Evolutionary conservation across 148 eudicot genomes (phyloP).

Genomic region (Rhododendron williamsianum): DNA sequence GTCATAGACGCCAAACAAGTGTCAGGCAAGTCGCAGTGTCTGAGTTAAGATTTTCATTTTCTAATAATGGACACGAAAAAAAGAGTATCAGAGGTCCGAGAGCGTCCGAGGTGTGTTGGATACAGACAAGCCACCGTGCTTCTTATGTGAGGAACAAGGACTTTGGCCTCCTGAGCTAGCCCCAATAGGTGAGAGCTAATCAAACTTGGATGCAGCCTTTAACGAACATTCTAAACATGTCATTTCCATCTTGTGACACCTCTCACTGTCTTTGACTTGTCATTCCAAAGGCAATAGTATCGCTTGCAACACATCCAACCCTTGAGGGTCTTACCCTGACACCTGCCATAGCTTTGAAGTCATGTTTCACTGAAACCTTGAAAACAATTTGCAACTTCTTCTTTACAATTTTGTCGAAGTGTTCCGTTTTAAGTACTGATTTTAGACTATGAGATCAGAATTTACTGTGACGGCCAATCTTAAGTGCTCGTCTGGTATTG

Average conservation of each 20-base stretch:
- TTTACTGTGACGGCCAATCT: background rate
- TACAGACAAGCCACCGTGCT: no score
- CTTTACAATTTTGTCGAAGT: background rate
- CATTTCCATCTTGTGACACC: background rate
- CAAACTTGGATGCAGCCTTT: background rate
- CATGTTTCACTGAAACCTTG: background rate
- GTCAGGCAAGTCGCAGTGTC: no score
- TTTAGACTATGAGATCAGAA: background rate
- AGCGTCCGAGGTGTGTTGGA: no score
- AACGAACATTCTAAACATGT: background rate
- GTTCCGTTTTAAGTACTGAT: background rate
- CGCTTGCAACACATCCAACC: background rate
- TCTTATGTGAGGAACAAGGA: background rate
- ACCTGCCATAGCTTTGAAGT: conserved; percentile 2
- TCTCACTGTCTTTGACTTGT: background rate
- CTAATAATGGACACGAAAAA: no score
- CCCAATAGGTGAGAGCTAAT: background rate
- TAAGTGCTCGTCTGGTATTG: background rate
- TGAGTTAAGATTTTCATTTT: no score
- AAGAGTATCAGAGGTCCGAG: no score
- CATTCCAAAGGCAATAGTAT: background rate
- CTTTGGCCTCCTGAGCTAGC: background rate
- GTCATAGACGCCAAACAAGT: no score
- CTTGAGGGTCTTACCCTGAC: background rate
- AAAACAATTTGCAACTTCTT: background rate